Conservation (phyloP, 345 rosid genomes). For the Cochlearia excelsa region DNA sequence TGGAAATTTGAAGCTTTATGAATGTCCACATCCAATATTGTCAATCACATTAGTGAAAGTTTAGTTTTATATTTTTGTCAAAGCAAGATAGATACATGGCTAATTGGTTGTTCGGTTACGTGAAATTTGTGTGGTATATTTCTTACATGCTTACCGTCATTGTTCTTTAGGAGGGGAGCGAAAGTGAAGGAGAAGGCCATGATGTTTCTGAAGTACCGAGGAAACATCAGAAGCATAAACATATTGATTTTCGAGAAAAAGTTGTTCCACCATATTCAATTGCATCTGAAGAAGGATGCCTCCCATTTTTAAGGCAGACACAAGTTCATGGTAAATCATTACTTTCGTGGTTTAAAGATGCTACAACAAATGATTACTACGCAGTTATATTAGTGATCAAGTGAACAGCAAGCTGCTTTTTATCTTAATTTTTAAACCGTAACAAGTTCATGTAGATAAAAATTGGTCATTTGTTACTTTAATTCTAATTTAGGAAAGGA, state of each 20-base stretch:
- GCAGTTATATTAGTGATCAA: constrained; percentile 13
- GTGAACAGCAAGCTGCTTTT: constrained; percentile 15
- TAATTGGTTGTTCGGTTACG: too few species aligned
- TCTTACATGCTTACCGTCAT: not conserved
- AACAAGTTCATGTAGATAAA: constrained; percentile 16
- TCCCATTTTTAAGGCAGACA: constrained; percentile 65
- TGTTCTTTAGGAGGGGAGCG: constrained; percentile 60
- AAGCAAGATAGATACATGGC: not conserved
- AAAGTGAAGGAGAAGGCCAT: constrained; percentile 65
- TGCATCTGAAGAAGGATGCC: constrained; percentile 60
- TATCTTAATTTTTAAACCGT: constrained; percentile 18
- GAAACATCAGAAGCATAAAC: constrained; percentile 60
- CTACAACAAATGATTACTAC: constrained; percentile 11
- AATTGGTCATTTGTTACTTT: constrained; percentile 17
- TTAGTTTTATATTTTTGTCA: constrained; percentile 1
- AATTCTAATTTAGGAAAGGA: constrained; percentile 45
- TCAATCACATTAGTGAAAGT: not conserved
- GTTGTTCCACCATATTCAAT: constrained; percentile 36
- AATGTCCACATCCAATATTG: not conserved
- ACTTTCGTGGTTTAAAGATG: constrained; percentile 21
- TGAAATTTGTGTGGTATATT: too few species aligned
- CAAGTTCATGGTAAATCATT: constrained; percentile 50
- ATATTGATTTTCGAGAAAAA: constrained; percentile 46
- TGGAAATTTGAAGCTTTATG: constrained; percentile 12
- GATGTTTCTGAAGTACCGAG: constrained; percentile 41